Percentiles rank a stretch among this genome's conserved stretches.
Evolutionary conservation across 2,329 filamentous ascomycete species (phyloP).

Genomic region (Trichoderma sp.): DNA sequence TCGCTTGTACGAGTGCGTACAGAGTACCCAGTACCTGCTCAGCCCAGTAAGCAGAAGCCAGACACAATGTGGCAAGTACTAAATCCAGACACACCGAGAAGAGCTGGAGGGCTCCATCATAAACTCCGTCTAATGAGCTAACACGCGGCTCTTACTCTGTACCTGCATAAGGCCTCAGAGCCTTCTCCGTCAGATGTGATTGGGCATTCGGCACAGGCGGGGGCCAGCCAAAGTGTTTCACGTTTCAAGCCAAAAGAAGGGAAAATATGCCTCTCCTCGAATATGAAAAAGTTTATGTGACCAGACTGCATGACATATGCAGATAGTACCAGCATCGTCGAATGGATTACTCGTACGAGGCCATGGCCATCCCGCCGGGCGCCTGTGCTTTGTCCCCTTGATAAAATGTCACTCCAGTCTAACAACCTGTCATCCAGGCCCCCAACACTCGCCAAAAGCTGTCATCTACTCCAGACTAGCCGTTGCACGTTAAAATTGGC

Average conservation of each 20-base stretch:
- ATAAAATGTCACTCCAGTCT: background rate
- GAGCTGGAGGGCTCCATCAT: background rate
- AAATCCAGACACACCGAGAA: background rate
- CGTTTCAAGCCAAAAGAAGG: background rate
- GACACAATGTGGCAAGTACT: background rate
- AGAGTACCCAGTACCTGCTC: background rate
- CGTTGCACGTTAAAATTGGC: background rate
- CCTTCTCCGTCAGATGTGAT: background rate
- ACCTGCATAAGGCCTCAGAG: conserved; percentile 1
- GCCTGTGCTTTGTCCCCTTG: background rate
- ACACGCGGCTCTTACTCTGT: conserved; percentile 2
- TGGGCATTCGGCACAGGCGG: background rate
- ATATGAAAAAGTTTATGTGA: background rate
- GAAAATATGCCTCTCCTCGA: background rate
- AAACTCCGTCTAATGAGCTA: background rate
- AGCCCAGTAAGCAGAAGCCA: background rate
- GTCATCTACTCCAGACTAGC: conserved; percentile 6
- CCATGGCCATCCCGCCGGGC: background rate
- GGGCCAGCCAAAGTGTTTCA: background rate
- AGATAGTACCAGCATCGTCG: background rate
- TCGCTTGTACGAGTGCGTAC: background rate
- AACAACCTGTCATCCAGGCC: background rate
- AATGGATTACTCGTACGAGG: background rate
- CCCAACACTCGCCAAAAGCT: background rate
- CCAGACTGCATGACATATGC: background rate